These are phyloP conservation scores for Herpetomonas muscarum DNA, from an alignment of 208 protist genomes.

Conservation along the genomic window DNA sequence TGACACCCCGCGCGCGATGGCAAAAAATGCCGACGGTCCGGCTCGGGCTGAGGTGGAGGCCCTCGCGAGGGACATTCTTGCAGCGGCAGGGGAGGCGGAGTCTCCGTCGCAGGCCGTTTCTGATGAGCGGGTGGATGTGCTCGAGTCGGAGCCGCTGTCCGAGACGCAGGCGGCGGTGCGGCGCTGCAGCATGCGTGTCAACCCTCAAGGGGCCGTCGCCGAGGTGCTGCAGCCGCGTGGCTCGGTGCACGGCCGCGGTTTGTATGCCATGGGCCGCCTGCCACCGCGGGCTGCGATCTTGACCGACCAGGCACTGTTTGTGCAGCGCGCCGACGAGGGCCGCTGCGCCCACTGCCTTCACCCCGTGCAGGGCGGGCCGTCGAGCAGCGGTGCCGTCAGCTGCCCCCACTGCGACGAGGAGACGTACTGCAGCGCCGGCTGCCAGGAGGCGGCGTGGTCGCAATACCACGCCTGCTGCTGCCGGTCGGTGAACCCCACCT, in stretches of 20 bases:
- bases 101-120: background rate
- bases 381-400: slow-evolving; percentile 13
- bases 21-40: background rate
- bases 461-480: slow-evolving; percentile 80
- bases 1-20: background rate
- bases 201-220: slow-evolving; percentile 16
- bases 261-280: slow-evolving; percentile 57
- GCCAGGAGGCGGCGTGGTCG: slow-evolving; percentile 62
- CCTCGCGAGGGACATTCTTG: background rate
- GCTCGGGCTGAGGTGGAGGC: background rate
- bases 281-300: slow-evolving; percentile 41
- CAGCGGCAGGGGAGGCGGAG: background rate
- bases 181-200: slow-evolving; percentile 11
- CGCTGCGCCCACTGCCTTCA: slow-evolving; percentile 77
- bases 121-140: slow-evolving; percentile 26
- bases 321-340: slow-evolving; percentile 40
- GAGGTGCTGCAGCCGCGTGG: slow-evolving; percentile 60
- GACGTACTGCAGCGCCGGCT: slow-evolving; percentile 66
- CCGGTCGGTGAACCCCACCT: slow-evolving; percentile 41
- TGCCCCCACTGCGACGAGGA: slow-evolving; percentile 57
- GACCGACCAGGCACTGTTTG: slow-evolving; percentile 49
- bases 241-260: slow-evolving; percentile 55
- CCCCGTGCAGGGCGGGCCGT: slow-evolving; percentile 9
- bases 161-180: slow-evolving; percentile 22
- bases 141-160: slow-evolving; percentile 19